Conservation (phyloP, 2,329 filamentous ascomycete species). For the Fusarium multiceps region DNA sequence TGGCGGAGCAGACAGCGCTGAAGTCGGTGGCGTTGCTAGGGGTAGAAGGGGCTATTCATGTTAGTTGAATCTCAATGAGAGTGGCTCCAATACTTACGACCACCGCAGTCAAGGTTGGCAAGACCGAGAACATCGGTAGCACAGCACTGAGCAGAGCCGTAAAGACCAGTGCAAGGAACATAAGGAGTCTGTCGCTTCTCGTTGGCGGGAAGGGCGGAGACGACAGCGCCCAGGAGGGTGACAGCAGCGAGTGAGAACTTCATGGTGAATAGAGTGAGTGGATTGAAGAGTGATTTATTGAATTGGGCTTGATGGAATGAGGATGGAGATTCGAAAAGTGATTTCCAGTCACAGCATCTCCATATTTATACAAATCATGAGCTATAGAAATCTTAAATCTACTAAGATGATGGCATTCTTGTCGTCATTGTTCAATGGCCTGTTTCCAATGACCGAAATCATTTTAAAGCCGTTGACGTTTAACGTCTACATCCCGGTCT, state of each 20-base stretch:
- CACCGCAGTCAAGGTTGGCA: slow-evolving; percentile 66
- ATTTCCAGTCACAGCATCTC: background rate
- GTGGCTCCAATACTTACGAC: slow-evolving; percentile 55
- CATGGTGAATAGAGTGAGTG: slow-evolving; percentile 40
- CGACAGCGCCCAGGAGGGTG: slow-evolving; percentile 38
- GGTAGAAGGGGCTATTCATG: slow-evolving; percentile 36
- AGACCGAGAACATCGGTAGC: slow-evolving; percentile 70
- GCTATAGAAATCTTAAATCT: background rate
- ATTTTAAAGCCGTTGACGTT: slow-evolving; percentile 25
- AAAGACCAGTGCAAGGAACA: slow-evolving; percentile 56
- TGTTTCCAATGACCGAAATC: background rate
- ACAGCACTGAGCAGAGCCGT: slow-evolving; percentile 65
- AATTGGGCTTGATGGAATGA: background rate
- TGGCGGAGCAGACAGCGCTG: slow-evolving; percentile 57
- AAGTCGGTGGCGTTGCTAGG: slow-evolving; percentile 58
- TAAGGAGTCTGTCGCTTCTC: slow-evolving; percentile 52
- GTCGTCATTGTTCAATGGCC: slow-evolving; percentile 30
- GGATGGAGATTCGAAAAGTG: background rate
- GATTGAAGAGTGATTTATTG: slow-evolving; percentile 11
- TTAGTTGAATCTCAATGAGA: background rate
- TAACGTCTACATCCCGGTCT: slow-evolving; percentile 22
- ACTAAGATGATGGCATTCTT: slow-evolving; percentile 3
- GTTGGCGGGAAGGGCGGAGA: slow-evolving; percentile 46
- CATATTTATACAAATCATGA: slow-evolving; percentile 26
- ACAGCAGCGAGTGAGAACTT: slow-evolving; percentile 48